Evolutionary conservation across 208 protist genomes (phyloP).

Genomic region (Spongospora subterranea): DNA sequence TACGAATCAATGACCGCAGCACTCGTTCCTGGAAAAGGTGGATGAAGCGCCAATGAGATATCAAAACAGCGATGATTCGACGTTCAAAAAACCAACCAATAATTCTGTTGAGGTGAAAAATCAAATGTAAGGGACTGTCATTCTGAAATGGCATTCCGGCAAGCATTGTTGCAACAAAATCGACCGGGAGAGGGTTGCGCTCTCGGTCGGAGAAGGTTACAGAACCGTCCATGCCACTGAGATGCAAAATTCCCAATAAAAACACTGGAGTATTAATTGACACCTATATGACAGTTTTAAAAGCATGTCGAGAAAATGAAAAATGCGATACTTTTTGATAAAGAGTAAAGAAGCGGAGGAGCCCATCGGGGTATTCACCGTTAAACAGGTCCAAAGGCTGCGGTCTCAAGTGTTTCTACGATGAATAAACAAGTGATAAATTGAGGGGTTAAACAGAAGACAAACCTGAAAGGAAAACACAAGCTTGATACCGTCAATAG

Average conservation of each 20-base stretch:
- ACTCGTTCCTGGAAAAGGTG: background rate
- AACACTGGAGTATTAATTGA: background rate
- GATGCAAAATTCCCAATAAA: background rate
- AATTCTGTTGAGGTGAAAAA: background rate
- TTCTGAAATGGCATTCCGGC: background rate
- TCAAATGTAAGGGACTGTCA: background rate
- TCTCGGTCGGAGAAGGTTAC: too few species aligned
- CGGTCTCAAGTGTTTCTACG: background rate
- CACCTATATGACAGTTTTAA: background rate
- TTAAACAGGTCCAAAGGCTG: background rate
- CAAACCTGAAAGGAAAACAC: background rate
- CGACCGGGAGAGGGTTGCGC: background rate
- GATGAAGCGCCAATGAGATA: background rate
- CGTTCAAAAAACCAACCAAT: background rate
- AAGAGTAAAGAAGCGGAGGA: background rate
- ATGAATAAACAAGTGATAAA: background rate
- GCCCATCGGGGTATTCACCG: background rate
- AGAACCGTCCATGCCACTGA: background rate
- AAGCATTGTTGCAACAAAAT: background rate
- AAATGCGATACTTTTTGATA: background rate
- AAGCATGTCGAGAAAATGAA: background rate
- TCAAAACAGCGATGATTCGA: background rate
- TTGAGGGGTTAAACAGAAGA: background rate
- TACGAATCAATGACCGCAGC: background rate
- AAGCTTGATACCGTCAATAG: background rate